phyloP scores from a whole-genome alignment of 225 moss, liverwort and hornwort genomes.

The Bryoerythrophyllum caledonicum region DNA sequence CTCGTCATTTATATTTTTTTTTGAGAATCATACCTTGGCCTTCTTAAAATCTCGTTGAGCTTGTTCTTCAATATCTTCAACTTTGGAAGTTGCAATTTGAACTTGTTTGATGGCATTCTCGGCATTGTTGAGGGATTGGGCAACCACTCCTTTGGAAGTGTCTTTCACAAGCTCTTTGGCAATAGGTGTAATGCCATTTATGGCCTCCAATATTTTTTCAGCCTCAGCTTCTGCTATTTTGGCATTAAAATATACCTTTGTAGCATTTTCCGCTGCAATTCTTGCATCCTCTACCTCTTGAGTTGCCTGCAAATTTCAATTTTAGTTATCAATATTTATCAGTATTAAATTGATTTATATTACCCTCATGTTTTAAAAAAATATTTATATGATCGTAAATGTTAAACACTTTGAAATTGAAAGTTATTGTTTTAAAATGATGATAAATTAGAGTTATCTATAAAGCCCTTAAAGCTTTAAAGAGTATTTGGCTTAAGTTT shows the following conservation, averaged over 20 bases:
- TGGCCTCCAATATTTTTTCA: conserved; percentile 36
- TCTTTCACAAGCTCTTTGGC: conserved; percentile 66
- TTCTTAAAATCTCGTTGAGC: conserved; percentile 46
- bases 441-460: too few relatives aligned
- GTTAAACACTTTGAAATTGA: background rate
- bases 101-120: conserved; percentile 41
- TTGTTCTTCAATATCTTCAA: conserved; percentile 36
- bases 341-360: too few relatives aligned
- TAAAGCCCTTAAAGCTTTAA: too few relatives aligned
- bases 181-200: conserved; percentile 15
- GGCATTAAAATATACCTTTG: conserved; percentile 57
- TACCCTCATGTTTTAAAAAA: fast-evolving
- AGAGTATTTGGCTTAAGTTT: too few relatives aligned
- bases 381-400: background rate
- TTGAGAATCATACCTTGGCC: conserved; percentile 27
- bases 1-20: background rate
- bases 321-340: too few relatives aligned
- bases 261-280: conserved; percentile 36
- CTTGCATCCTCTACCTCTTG: conserved; percentile 46
- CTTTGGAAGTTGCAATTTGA: conserved; percentile 30
- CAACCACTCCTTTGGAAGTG: conserved; percentile 31
- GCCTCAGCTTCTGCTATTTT: conserved; percentile 54
- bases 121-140: conserved; percentile 32
- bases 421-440: too few relatives aligned
- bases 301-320: conserved; percentile 19